Conservation (phyloP, 164 flowering plant genomes). For the Vitis riparia region DNA sequence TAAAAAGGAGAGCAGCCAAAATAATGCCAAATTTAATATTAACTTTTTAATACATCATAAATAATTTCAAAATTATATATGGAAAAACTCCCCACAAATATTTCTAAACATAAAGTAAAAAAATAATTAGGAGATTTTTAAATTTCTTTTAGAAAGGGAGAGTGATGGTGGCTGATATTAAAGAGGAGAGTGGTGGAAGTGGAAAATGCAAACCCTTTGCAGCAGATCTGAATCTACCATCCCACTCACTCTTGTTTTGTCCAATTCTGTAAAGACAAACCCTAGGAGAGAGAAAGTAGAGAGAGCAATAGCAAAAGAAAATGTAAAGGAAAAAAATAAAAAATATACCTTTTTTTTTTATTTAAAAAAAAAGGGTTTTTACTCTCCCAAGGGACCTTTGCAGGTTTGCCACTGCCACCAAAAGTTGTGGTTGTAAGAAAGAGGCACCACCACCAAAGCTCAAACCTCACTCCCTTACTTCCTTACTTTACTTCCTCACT, state of each 20-base stretch:
- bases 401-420: constrained; percentile 21
- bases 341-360: background rate
- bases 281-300: background rate
- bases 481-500: constrained; percentile 5
- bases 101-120: no score
- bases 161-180: background rate
- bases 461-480: background rate
- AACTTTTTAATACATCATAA: no score
- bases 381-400: constrained; percentile 21
- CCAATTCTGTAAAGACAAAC: constrained; percentile 31
- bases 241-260: constrained; percentile 26
- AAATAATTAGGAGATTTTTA: no score
- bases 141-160: background rate
- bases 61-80: no score
- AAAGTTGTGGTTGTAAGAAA: constrained; percentile 26
- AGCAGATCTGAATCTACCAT: constrained; percentile 21
- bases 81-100: no score
- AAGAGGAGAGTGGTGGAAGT: constrained; percentile 2
- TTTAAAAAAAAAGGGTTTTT: constrained; percentile 10
- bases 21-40: no score
- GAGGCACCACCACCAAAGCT: background rate
- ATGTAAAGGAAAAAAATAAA: constrained; percentile 3
- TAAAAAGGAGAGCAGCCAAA: no score
- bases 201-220: background rate
- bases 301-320: background rate